Conservation (phyloP, 2,329 filamentous ascomycete species). For the Ophiocordyceps robertsii region DNA sequence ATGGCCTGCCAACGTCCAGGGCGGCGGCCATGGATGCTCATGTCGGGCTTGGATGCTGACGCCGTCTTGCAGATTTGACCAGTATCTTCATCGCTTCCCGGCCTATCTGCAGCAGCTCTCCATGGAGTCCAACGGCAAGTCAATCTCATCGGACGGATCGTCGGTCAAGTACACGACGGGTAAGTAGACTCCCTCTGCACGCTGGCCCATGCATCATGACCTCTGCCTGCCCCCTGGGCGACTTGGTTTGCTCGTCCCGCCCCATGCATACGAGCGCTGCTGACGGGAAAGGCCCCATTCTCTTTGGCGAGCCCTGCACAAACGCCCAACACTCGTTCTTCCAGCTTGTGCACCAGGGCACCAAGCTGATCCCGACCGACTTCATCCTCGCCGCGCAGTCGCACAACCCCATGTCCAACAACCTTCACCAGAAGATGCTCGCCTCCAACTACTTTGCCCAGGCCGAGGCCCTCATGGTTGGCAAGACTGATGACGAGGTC, state of each 20-base stretch:
- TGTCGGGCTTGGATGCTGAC: constrained; percentile 1
- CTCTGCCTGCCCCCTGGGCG: too few species aligned
- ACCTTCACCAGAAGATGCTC: constrained; percentile 94
- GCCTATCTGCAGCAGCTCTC: constrained; percentile 98
- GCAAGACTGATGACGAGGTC: constrained; percentile 72
- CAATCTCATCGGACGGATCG: constrained; percentile 76
- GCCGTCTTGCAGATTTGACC: constrained; percentile 60
- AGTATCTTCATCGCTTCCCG: constrained; percentile 97
- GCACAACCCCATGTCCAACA: constrained; percentile 86
- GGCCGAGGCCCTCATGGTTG: constrained; percentile 81
- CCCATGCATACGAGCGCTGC: not conserved
- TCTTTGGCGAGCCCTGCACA: constrained; percentile 96
- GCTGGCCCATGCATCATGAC: too few species aligned
- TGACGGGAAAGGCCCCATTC: constrained; percentile 49
- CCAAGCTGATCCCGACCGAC: constrained; percentile 95
- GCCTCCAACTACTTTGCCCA: constrained; percentile 87
- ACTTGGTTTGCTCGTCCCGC: not conserved
- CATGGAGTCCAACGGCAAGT: constrained; percentile 99
- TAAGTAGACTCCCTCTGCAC: constrained; percentile 9
- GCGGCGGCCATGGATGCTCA: not conserved
- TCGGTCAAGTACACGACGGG: constrained; percentile 94
- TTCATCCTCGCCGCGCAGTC: constrained; percentile 95
- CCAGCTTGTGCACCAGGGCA: constrained; percentile 97
- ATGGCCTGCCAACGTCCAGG: not conserved
- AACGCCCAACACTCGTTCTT: constrained; percentile 99